phyloP scores from a whole-genome alignment of 2,329 filamentous ascomycete species.

The Aureobasidium sp. region DNA sequence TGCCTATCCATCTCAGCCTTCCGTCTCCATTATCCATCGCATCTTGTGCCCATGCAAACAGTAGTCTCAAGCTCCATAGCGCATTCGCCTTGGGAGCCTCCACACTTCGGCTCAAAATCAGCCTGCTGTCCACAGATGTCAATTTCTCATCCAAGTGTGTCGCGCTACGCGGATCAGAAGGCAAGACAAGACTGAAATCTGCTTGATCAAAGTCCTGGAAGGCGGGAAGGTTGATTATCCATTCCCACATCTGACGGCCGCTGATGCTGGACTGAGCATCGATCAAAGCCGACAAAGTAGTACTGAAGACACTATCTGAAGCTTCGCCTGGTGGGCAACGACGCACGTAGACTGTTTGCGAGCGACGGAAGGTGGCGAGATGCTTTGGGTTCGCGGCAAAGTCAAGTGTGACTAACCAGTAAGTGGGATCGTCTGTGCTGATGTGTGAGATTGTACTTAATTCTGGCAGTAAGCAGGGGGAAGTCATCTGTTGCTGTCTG shows the following conservation, averaged over 20 bases:
- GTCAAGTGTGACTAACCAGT: constrained; percentile 77
- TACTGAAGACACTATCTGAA: constrained; percentile 55
- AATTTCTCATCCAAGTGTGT: constrained; percentile 46
- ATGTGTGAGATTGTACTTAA: constrained; percentile 56
- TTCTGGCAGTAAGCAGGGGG: constrained; percentile 57
- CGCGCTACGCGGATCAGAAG: constrained; percentile 34
- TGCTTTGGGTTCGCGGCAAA: constrained; percentile 59
- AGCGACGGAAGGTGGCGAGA: constrained; percentile 55
- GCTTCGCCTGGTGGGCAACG: constrained; percentile 50
- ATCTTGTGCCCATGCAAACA: constrained; percentile 61
- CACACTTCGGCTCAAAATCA: constrained; percentile 49
- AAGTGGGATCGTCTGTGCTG: constrained; percentile 57
- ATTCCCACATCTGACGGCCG: constrained; percentile 52
- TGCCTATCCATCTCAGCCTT: constrained; percentile 47
- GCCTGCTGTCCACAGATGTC: constrained; percentile 63
- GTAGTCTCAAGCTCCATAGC: constrained; percentile 54
- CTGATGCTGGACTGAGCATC: constrained; percentile 41
- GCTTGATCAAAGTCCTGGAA: constrained; percentile 52
- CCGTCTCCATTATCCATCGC: constrained; percentile 28
- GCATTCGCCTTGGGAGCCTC: constrained; percentile 46
- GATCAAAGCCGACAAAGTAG: constrained; percentile 68
- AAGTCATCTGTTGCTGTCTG: constrained; percentile 31
- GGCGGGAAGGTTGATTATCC: constrained; percentile 61
- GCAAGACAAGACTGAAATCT: constrained; percentile 48
- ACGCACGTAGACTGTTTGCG: constrained; percentile 68